Conservation (phyloP, 495 filamentous ascomycete genomes). For the Aspergillus bertholletiae region DNA sequence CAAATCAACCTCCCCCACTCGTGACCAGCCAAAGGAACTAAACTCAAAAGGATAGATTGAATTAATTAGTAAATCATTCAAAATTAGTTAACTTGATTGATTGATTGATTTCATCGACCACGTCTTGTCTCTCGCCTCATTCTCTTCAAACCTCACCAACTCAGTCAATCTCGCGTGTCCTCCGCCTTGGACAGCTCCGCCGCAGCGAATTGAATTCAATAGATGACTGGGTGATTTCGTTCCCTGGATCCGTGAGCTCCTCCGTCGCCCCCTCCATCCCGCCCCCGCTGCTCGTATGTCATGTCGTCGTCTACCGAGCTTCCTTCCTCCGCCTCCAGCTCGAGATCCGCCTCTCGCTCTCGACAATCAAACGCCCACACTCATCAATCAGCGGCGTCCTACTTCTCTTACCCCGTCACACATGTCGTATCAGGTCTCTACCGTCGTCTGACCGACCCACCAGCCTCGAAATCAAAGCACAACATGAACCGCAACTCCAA, state of each 20-base stretch:
- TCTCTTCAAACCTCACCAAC: neutral
- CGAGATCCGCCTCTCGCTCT: slow-evolving; percentile 31
- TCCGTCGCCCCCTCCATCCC: neutral
- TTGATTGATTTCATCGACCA: too few relatives aligned
- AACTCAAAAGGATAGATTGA: neutral
- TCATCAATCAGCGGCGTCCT: slow-evolving; percentile 41
- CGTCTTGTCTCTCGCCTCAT: neutral
- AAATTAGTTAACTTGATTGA: too few relatives aligned
- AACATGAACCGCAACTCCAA: slow-evolving; percentile 19
- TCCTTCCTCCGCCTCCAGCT: slow-evolving; percentile 27
- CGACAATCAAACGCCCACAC: slow-evolving; percentile 22
- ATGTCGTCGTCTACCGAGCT: slow-evolving; percentile 18
- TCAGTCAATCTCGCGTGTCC: slow-evolving; percentile 3
- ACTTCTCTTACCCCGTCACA: slow-evolving; percentile 53
- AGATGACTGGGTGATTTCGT: neutral
- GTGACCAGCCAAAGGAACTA: slow-evolving; percentile 15
- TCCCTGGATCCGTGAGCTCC: neutral
- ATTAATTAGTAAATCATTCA: too few relatives aligned
- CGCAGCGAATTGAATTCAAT: slow-evolving; percentile 1
- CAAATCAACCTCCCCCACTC: neutral
- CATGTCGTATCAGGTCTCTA: slow-evolving; percentile 53
- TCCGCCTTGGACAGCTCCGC: neutral
- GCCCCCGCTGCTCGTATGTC: slow-evolving; percentile 8
- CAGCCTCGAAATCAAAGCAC: slow-evolving; percentile 19
- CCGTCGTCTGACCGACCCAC: slow-evolving; percentile 49